A percentile compares a stretch with the other conserved stretches of the same genome.
Conservation (phyloP, 352 stramenopile species). For the Phytopythium montanum region DNA sequence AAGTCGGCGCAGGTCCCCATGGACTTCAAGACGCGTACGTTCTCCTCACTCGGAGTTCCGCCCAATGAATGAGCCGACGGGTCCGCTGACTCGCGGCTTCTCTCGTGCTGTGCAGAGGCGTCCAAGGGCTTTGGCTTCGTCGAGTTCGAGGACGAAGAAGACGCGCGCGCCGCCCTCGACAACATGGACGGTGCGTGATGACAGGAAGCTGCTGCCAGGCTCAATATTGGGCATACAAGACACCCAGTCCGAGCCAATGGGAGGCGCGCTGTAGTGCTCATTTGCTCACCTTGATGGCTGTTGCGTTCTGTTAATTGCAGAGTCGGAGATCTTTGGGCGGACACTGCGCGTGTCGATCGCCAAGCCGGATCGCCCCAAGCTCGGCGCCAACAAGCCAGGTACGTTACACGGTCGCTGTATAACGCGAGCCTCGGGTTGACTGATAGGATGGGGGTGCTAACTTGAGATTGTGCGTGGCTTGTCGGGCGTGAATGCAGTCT, state of each 20-base stretch:
- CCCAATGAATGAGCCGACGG: background rate
- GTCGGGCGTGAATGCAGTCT: conserved; percentile 34
- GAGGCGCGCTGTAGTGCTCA: background rate
- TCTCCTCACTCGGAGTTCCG: no score
- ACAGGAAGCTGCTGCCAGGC: no score
- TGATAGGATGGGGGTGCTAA: background rate
- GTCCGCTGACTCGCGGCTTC: background rate
- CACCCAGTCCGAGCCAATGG: background rate
- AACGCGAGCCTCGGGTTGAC: background rate
- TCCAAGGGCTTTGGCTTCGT: conserved; percentile 94
- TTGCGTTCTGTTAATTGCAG: conserved; percentile 20
- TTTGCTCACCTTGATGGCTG: background rate
- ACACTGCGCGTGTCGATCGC: conserved; percentile 91
- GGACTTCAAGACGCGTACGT: conserved; percentile 71
- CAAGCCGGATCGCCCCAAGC: conserved; percentile 76
- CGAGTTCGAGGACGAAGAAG: conserved; percentile 88
- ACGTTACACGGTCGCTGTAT: conserved; percentile 3
- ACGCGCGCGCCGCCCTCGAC: conserved; percentile 91
- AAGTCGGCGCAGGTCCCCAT: conserved; percentile 77
- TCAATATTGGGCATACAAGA: no score
- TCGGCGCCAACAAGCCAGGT: conserved; percentile 79
- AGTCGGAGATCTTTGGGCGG: conserved; percentile 90
- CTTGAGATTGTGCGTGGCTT: background rate
- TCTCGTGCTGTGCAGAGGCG: conserved; percentile 28
- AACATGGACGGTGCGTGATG: conserved; percentile 94